Evolutionary conservation across 208 protist species (phyloP).

Genomic region (Leishmania martiniquensis): DNA sequence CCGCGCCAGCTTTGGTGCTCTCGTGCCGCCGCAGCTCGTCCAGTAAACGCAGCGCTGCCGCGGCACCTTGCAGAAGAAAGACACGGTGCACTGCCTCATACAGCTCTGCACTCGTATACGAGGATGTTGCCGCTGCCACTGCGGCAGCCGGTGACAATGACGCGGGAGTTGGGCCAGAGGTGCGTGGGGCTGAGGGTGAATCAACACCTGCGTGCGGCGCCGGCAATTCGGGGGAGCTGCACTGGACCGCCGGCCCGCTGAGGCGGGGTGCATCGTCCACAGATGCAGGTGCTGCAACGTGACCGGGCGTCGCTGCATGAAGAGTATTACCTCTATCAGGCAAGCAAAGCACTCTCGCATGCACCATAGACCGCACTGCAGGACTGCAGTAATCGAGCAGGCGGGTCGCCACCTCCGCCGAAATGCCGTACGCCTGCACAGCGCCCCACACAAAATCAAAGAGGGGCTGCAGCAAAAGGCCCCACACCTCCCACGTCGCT

Average conservation of each 20-base stretch:
- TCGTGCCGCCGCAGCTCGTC: slow-evolving; percentile 21
- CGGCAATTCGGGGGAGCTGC: background rate
- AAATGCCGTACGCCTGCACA: slow-evolving; percentile 17
- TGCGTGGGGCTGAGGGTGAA: background rate
- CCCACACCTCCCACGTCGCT: slow-evolving; percentile 20
- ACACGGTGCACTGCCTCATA: slow-evolving; percentile 29
- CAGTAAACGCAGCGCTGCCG: slow-evolving; percentile 20
- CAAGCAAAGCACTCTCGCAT: slow-evolving; percentile 1
- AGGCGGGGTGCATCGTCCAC: background rate
- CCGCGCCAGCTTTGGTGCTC: slow-evolving; percentile 15
- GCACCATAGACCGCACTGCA: slow-evolving; percentile 21
- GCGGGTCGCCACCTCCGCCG: slow-evolving; percentile 3
- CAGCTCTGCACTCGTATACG: slow-evolving; percentile 26
- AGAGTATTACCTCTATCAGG: background rate
- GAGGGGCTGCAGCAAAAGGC: slow-evolving; percentile 23
- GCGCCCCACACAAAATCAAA: slow-evolving; percentile 33
- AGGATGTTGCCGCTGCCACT: background rate
- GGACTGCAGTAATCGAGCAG: slow-evolving; percentile 32
- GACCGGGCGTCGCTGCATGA: background rate
- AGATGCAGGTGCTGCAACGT: background rate
- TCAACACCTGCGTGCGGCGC: background rate
- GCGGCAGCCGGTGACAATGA: background rate
- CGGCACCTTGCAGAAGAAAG: slow-evolving; percentile 28
- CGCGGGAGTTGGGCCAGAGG: background rate
- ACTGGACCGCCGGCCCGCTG: background rate